Evolutionary conservation across 108 stramenopile species (phyloP), one percentile per base, ranked within the genome.

Genomic region (Cyclotella baltica): DNA sequence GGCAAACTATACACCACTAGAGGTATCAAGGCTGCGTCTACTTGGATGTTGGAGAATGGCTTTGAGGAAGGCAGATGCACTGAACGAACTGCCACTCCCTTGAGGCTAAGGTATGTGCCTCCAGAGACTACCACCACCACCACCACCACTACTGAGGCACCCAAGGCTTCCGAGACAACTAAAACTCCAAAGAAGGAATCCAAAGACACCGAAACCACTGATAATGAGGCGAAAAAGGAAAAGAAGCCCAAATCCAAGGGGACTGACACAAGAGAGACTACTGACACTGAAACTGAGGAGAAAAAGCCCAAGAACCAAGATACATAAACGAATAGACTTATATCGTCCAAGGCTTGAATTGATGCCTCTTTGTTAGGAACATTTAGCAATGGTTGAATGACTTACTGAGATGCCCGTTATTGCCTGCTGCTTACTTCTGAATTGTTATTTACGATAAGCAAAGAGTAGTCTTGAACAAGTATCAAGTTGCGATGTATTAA

Each of bases 31-130:
- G 64, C 64, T 15, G 38, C 64, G 43, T 46, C 43, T 47, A 23
- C 1, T 20, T 65, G 64, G 64, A 65, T 65, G 64, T 28, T 65
- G 22, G 5, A 23, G 4, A 65, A 65, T 46, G 64, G 64, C 43
- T 65, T 65, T 31, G 40, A 19, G 4, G 31, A 65, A 16, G 64
- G 64, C 15, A 2, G 18, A 47, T 65, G 64, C 43, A 47, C 64
- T 1, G 40, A 25, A 0, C 43, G 43, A 22, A 65, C 3, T 2
- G 64, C 25, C 8, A 22, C 19, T 19, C 43, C 37, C 33, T 46
- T 65, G 43, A 43, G 1, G 25, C 9, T 65, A 0, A 43, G 23
- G 1, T 65, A 65, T 27, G 43, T 65, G 19, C 22, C 64, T 13
- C 64, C 64, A 11, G 25, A 19, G 10, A 23, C 61, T 35, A 28